Evolutionary conservation across 2,329 filamentous ascomycete genomes (phyloP), one percentile per base, ranked within the genome.

Genomic region (Escovopsis sp.): DNA sequence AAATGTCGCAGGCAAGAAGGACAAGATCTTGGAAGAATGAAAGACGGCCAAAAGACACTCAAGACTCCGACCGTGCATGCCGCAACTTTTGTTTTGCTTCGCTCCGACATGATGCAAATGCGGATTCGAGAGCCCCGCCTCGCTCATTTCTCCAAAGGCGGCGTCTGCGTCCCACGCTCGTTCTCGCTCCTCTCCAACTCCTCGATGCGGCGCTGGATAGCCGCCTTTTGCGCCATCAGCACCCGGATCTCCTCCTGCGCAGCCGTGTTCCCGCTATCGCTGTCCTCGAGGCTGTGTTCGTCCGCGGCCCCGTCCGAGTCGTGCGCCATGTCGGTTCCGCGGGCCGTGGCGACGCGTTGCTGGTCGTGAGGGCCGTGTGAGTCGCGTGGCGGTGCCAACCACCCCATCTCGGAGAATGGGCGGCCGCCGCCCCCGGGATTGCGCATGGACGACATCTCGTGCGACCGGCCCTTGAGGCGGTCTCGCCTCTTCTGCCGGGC

Each of bases 171-270:
- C 11, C 27, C 29, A 2, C 42, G 36, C 30, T 37, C 40, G 4
- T 39, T 27, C 13, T 41, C 39, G 15, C 20, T 38, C 24, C 41
- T 43, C 43, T 60, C 54, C 39, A 63, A 43, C 48, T 61, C 53
- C 35, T 61, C 53, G 14, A 62, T 54, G 13, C 59, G 58, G 14
- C 55, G 55, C 42, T 60, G 55, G 20, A 62, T 60, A 12, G 51
- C 52, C 10, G 51, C 57, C 39, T 62, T 61, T 27, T 62, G 58
- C n/a, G 53, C 55, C 15, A 52, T 51, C 14, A 62, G 48, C 5
- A 45, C 52, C 40, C 49, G 49, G 9, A 61, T 59, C 40, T 62
- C 55, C 7, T 58, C 54, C 5, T 51, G 55, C 12, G 44, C 48
- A 11, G 48, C 41, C 29, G 41, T 48, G 35, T 48, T 20, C 45